phyloP scores from a whole-genome alignment of 345 rosid species.

The Hibiscus mutabilis region DNA sequence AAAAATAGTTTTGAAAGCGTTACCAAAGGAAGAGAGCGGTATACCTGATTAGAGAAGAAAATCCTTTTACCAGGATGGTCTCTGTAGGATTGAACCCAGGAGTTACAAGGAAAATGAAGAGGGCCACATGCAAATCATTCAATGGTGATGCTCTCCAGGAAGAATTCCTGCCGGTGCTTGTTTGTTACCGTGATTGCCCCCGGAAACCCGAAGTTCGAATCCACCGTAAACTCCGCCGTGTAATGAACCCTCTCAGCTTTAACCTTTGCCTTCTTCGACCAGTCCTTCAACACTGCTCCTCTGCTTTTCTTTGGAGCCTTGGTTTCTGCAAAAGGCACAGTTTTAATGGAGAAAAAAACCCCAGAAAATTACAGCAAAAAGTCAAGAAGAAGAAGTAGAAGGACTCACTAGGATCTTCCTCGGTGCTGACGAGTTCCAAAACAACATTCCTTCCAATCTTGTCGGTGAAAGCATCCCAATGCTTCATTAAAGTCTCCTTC shows the following conservation, averaged over 20 bases:
- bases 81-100: slow-evolving; percentile 82
- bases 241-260: slow-evolving; percentile 85
- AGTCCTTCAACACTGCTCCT: slow-evolving; percentile 60
- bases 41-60: slow-evolving; percentile 79
- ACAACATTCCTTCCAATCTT: slow-evolving; percentile 74
- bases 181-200: slow-evolving; percentile 84
- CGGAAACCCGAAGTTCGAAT: slow-evolving; percentile 64
- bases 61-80: slow-evolving; percentile 63
- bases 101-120: slow-evolving; percentile 85
- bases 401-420: slow-evolving; percentile 79
- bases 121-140: slow-evolving; percentile 51
- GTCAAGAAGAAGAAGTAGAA: not conserved
- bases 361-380: not conserved
- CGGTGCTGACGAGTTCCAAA: slow-evolving; percentile 73
- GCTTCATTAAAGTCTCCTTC: slow-evolving; percentile 62
- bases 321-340: slow-evolving; percentile 36
- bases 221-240: slow-evolving; percentile 72
- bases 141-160: slow-evolving; percentile 58
- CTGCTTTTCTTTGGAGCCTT: slow-evolving; percentile 75
- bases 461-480: slow-evolving; percentile 65
- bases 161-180: slow-evolving; percentile 86
- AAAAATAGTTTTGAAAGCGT: too few relatives aligned
- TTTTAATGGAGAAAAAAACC: too few relatives aligned
- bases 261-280: slow-evolving; percentile 74
- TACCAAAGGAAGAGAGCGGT: too few relatives aligned